Evolutionary conservation across 768 basidiomycete genomes (phyloP), one percentile per base, ranked within the genome.

Genomic region (Phlebiopsis flavidoalba): DNA sequence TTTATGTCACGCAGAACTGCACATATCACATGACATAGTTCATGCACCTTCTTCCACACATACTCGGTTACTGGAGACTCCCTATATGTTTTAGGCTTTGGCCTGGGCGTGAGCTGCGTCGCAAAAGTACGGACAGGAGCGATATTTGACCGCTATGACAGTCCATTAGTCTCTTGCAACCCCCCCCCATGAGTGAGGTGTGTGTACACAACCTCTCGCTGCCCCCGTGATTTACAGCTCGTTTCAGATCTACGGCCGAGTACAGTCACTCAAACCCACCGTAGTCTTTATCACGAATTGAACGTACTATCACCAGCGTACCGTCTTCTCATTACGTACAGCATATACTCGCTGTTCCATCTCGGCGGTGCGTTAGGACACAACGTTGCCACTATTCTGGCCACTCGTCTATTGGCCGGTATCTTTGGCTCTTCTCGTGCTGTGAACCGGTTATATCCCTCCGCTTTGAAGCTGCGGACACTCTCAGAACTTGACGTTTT

Each of bases 21-120:
- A 76, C 48, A 75, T 83, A 54, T 80, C 81, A 4, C 75, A 79
- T 58, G 77, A 80, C n/a, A n/a, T n/a, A n/a, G n/a, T n/a, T n/a
- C n/a, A n/a, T n/a, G n/a, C n/a, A n/a, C n/a, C n/a, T n/a, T n/a
- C n/a, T n/a, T n/a, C n/a, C n/a, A n/a, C n/a, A n/a, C n/a, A n/a
- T n/a, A n/a, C n/a, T n/a, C n/a, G n/a, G n/a, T n/a, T n/a, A n/a
- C n/a, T n/a, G n/a, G n/a, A n/a, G n/a, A n/a, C n/a, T 83, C 85
- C 5, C 70, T 86, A 15, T 87, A 85, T 67, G 83, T 88, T 36
- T 70, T 88, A 33, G 85, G 85, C 0, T 85, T 88, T 66, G 84
- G 80, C 4, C 64, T 85, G 22, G 84, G 84, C n/a, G 80, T 83
- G 60, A 40, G 76, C 71, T 17, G 3, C 33, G n/a, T 26, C 31